Evolutionary conservation across 192 early-diverging fungal species (phyloP).

Genomic region (Fimicolochytrium jonesii): DNA sequence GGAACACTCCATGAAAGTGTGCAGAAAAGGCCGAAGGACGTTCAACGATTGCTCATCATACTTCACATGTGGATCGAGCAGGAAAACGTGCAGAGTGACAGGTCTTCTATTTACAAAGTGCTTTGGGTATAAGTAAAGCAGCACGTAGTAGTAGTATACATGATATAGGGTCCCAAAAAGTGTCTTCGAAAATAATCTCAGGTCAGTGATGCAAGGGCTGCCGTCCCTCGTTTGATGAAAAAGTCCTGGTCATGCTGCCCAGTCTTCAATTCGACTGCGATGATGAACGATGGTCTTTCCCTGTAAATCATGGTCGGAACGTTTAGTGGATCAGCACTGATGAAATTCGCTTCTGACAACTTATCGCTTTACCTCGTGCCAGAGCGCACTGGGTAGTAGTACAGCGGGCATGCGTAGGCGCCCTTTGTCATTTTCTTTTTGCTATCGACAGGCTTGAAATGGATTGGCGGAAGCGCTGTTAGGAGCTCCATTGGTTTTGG

Average conservation of each 20-base stretch:
- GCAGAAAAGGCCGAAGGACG: too few relatives aligned
- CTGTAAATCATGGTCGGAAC: constrained; percentile 19
- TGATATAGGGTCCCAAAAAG: too few relatives aligned
- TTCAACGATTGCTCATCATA: too few relatives aligned
- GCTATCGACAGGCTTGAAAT: constrained; percentile 56
- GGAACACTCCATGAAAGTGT: too few relatives aligned
- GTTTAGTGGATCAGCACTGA: too few relatives aligned
- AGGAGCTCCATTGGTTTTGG: constrained; percentile 60
- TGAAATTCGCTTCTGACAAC: neutral
- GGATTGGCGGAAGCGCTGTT: constrained; percentile 53
- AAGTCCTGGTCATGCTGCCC: constrained; percentile 56
- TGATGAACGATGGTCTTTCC: constrained; percentile 59
- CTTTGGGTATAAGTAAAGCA: too few relatives aligned
- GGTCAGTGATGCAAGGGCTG: constrained; percentile 44
- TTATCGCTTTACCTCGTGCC: constrained; percentile 42
- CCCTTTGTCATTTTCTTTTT: constrained; percentile 56
- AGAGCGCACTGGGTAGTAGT: constrained; percentile 55
- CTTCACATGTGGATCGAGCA: too few relatives aligned
- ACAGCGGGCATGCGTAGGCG: constrained; percentile 54
- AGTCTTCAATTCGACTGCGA: constrained; percentile 53
- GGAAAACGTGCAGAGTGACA: too few relatives aligned
- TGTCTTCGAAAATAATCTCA: too few relatives aligned
- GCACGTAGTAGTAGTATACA: too few relatives aligned
- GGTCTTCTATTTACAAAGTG: too few relatives aligned
- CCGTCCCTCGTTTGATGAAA: constrained; percentile 58